Conservation (phyloP, 2,329 filamentous ascomycete genomes). For the Capronia epimyces region DNA sequence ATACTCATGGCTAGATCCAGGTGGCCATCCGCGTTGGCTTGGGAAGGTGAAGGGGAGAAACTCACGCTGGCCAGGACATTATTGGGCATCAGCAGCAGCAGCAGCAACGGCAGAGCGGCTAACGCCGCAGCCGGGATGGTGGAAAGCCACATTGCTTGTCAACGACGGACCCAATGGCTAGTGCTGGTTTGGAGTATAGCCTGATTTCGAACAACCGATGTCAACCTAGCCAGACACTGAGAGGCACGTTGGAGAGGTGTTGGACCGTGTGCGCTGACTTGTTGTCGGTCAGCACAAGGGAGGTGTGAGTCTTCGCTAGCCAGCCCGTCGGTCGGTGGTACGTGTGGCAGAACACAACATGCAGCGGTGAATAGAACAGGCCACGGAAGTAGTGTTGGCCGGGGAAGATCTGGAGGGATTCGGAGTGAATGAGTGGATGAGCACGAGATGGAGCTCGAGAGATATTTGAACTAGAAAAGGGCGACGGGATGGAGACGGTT, state of each 20-base stretch:
- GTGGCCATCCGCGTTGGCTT: background rate
- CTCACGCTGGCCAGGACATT: constrained; percentile 17
- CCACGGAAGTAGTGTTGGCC: background rate
- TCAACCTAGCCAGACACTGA: background rate
- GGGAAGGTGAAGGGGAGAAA: constrained; percentile 1
- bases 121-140: constrained; percentile 15
- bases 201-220: background rate
- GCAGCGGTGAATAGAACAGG: background rate
- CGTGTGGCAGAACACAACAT: background rate
- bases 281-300: background rate
- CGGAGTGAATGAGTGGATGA: background rate
- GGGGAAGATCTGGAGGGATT: background rate
- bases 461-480: background rate
- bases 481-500: background rate
- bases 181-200: constrained; percentile 5
- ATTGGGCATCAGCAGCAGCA: constrained; percentile 3
- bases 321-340: background rate
- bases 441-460: background rate
- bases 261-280: background rate
- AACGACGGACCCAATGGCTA: background rate
- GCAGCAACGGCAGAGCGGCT: too few species aligned
- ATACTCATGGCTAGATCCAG: background rate
- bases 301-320: background rate
- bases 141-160: constrained; percentile 19
- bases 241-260: background rate